These are phyloP conservation scores for Aspergillus ellipticus DNA, from an alignment of 495 filamentous ascomycete genomes.

Conservation along the genomic window DNA sequence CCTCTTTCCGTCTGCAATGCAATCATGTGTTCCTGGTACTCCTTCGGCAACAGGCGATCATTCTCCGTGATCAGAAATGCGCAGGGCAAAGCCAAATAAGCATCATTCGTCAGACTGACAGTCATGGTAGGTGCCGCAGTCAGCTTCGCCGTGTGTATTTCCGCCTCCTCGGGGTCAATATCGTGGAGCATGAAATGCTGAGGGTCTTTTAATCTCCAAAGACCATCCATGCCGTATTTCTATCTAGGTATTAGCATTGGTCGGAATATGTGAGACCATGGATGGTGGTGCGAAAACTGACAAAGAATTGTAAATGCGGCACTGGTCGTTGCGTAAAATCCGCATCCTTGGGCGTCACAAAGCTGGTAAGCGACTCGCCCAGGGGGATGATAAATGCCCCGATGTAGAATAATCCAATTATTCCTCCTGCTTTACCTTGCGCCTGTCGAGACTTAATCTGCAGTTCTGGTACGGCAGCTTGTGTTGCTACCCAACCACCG, in stretches of 20 bases:
- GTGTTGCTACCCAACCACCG: slow-evolving; percentile 33
- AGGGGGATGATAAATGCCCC: slow-evolving; percentile 28
- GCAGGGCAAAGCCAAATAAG: slow-evolving; percentile 29
- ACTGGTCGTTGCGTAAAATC: slow-evolving; percentile 14
- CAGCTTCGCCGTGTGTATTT: slow-evolving; percentile 26
- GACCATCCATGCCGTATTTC: slow-evolving; percentile 21
- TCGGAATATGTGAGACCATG: too few species aligned
- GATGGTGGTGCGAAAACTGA: slow-evolving; percentile 9
- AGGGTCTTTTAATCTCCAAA: slow-evolving; percentile 17
- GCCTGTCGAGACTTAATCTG: slow-evolving; percentile 18
- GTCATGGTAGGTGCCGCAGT: slow-evolving; percentile 29
- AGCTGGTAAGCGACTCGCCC: slow-evolving; percentile 26
- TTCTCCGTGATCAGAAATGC: slow-evolving; percentile 31
- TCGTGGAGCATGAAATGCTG: slow-evolving; percentile 25
- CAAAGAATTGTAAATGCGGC: slow-evolving; percentile 23
- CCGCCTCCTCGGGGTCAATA: slow-evolving; percentile 15
- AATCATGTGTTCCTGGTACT: slow-evolving; percentile 31
- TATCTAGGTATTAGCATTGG: too few species aligned
- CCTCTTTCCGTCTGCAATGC: slow-evolving; percentile 13
- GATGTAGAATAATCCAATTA: slow-evolving; percentile 34
- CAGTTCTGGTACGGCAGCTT: slow-evolving; percentile 25
- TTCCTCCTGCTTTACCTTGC: slow-evolving; percentile 24
- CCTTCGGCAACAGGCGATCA: slow-evolving; percentile 20
- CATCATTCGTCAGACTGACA: slow-evolving; percentile 27
- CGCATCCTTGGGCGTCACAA: slow-evolving; percentile 27